Conservation (phyloP, 2,329 filamentous ascomycete species). For the Venturia aucupariae region DNA sequence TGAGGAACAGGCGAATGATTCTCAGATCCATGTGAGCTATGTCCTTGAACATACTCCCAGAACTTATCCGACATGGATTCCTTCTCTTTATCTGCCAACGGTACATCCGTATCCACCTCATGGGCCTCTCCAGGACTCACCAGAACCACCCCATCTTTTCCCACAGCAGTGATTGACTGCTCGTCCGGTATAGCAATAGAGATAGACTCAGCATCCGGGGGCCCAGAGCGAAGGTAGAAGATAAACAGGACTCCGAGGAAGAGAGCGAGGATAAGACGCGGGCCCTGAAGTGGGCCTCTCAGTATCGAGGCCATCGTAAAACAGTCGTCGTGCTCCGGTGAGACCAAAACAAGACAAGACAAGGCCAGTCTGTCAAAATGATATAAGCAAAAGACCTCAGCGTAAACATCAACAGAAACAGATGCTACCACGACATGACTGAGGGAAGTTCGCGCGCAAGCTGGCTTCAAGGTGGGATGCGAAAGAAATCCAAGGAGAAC, state of each 20-base stretch:
- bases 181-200: not conserved
- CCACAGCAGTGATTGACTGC: not conserved
- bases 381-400: too few species aligned
- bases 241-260: conserved; percentile 10
- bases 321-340: not conserved
- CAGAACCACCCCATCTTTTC: not conserved
- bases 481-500: not conserved
- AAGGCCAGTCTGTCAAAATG: not conserved
- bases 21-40: conserved; percentile 8
- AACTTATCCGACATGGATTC: conserved; percentile 11
- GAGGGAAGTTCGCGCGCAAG: not conserved
- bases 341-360: not conserved
- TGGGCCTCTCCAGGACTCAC: conserved; percentile 7
- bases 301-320: not conserved
- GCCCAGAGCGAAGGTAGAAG: conserved; percentile 10
- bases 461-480: conserved; percentile 1
- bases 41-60: conserved; percentile 13
- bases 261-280: conserved; percentile 8
- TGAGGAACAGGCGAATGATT: conserved; percentile 12
- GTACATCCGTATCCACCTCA: not conserved
- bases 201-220: not conserved
- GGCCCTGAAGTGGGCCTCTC: conserved; percentile 11
- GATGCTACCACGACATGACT: not conserved
- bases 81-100: conserved; percentile 1
- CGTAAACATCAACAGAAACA: too few species aligned